phyloP scores from a whole-genome alignment of 768 basidiomycete genomes.

The Naganishia vaughanmartiniae region DNA sequence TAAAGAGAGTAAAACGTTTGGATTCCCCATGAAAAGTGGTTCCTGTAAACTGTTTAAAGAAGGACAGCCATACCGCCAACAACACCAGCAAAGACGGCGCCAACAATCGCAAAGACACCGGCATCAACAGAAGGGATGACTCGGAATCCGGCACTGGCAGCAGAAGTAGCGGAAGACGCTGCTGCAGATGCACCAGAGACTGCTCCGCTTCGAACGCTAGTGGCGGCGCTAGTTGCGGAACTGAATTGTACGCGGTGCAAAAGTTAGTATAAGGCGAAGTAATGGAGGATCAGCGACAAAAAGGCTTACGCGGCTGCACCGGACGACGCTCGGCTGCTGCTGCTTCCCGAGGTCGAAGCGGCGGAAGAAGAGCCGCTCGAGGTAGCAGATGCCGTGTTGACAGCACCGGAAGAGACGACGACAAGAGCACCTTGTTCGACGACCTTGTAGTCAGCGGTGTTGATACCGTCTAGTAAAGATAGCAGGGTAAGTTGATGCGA shows the following conservation, averaged over 20 bases:
- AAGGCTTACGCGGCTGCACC: too few relatives aligned
- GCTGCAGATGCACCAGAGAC: constrained; percentile 29
- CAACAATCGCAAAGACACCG: constrained; percentile 19
- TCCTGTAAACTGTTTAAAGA: constrained; percentile 16
- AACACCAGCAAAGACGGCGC: constrained; percentile 22
- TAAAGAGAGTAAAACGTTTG: neutral
- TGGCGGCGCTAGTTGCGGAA: constrained; percentile 27
- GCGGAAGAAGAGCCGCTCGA: constrained; percentile 37
- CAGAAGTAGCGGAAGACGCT: constrained; percentile 32
- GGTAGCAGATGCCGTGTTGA: constrained; percentile 58
- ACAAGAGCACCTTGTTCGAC: constrained; percentile 55
- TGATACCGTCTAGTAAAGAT: constrained; percentile 32
- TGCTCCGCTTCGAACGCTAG: constrained; percentile 30
- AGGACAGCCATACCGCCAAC: constrained; percentile 26
- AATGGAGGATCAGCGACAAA: too few relatives aligned
- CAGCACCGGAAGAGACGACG: constrained; percentile 59
- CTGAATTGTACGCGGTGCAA: too few relatives aligned
- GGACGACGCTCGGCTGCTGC: constrained; percentile 2
- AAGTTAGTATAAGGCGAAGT: too few relatives aligned
- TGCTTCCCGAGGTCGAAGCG: constrained; percentile 30
- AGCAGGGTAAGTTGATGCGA: neutral
- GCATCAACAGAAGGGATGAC: neutral
- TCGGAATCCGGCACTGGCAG: constrained; percentile 18
- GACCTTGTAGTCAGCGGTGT: constrained; percentile 40
- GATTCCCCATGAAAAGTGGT: neutral